Base-by-base conservation (phyloP, 1,284 basidiomycete genomes). In the Apiotrichum mycotoxinovorans region DNA sequence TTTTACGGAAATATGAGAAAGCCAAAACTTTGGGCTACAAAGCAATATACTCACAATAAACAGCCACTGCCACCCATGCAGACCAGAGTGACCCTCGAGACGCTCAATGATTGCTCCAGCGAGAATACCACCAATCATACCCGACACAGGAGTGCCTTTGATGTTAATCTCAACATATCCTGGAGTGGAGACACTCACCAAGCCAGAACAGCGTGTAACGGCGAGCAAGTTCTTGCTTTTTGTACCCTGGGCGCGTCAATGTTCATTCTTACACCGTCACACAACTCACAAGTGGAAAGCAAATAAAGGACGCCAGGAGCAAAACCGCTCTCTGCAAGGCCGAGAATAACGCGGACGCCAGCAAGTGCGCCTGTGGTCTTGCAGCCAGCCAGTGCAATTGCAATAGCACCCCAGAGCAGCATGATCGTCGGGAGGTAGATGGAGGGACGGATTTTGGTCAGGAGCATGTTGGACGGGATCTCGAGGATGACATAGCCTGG, bases 41-140 rank as follows among this genome's bases (percentile, higher is more conserved):
- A 5, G 3, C 20, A 7, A 5, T 3, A 10, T 10, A 46, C 54
- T 30, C 30, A 59, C 57, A 14, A 60, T 43, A 40, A 60, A 56
- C 1, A 60, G 54, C 58, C 58, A 60, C 54, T 60, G 58, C 58
- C 58, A 60, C 14, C 58, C 58, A 27, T 56, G 51, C 30, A 60
- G 23, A 17, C 54, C 51, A 0, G n/a, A 2, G 2, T 30, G 10
- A 37, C 58, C 58, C 22, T 60, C 43, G 30, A 65, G 20, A 12
- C 49, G 45, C 35, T 48, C 46, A 33, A 59, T 64, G 50, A 67
- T 63, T 0, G 60, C 66, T 1, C 61, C 66, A 7, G 66, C 68
- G n/a, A 71, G 57, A 15, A 71, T 48, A 15, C 66, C 65, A 20
- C 65, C 66, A 42, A 70, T 58, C 15, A 67, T 68, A 10, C 64